A percentile compares a stretch with the other conserved stretches of the same genome.
These are phyloP conservation scores for Fusarium nodosum DNA, from an alignment of 2,329 filamentous ascomycete species.

Conservation along the genomic window DNA sequence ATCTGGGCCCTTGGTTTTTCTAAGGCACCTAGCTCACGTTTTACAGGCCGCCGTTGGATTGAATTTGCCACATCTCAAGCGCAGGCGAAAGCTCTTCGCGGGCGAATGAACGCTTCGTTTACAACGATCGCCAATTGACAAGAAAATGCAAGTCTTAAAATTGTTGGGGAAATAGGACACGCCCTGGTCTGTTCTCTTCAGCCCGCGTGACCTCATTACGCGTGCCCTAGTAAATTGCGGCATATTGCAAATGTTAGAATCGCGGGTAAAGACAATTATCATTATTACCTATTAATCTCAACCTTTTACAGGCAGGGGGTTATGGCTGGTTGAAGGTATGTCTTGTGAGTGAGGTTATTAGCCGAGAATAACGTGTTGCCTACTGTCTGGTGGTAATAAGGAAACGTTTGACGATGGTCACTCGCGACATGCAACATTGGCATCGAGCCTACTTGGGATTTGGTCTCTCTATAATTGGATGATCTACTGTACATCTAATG, in stretches of 20 bases:
- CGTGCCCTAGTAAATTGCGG: conserved; percentile 23
- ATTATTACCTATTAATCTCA: conserved; percentile 7
- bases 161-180: conserved; percentile 43
- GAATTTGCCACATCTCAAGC: conserved; percentile 32
- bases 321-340: conserved; percentile 6
- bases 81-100: conserved; percentile 11
- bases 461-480: conserved; percentile 15
- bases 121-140: conserved; percentile 38
- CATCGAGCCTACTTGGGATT: conserved; percentile 15
- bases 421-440: conserved; percentile 12
- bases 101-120: conserved; percentile 38
- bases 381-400: conserved; percentile 5
- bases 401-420: conserved; percentile 29
- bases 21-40: neutral
- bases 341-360: conserved; percentile 23
- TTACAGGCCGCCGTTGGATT: conserved; percentile 14
- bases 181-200: conserved; percentile 33
- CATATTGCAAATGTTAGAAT: conserved; percentile 7
- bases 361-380: conserved; percentile 30
- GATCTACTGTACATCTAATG: conserved; percentile 41
- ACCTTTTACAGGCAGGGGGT: conserved; percentile 10
- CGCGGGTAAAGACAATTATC: neutral
- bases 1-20: conserved; percentile 6
- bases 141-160: conserved; percentile 35
- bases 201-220: conserved; percentile 43